Base-by-base conservation (phyloP, 345 rosid species). In the Ceriops tagal region DNA sequence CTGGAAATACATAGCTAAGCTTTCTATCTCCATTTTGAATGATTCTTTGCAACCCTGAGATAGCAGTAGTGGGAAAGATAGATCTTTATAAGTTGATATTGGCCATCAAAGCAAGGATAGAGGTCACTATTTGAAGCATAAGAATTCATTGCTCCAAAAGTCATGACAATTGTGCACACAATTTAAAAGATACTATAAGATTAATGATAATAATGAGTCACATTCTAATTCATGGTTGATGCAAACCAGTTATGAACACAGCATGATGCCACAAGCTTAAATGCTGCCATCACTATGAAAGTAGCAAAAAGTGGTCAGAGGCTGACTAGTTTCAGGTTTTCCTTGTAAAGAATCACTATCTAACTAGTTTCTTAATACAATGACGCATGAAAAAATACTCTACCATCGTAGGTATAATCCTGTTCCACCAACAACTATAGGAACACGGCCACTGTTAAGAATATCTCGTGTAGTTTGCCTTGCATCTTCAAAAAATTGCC, bases 321-420 rank as follows among this genome's bases (percentile, higher is more conserved):
- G 18, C 16, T 56, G 59, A 56, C 1, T 8, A 24, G 15, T 24
- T 7, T 56, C 31, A 24, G 19, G 28, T 24, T 21, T 11, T 24
- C 27, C 59, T 4, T 24, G 28, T 15, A 56, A 13, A 16, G 31
- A 24, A 56, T 21, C 59, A 24, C 59, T 56, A 56, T 10, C 28
- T 56, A 24, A 8, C 11, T 24, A 56, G 24, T 15, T 53, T 24
- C 59, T 6, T 0, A 24, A 9, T 16, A 5, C 19, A 61, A 32
- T 43, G 15, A 65, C 31, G 3, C 2, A 18, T 19, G n/a, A 68
- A 53, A 64, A 60, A 78, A 72, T 89, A 56, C 10, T 16, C 16
- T 56, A 93, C 98, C 98, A 93, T 70, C 97, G 79, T 74, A 93
- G 83, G 76, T 91, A 93, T 80, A 91, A 79, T 30, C 98, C 98